A percentile compares a stretch with the other conserved stretches of the same genome.
phyloP scores from a whole-genome alignment of 1,284 basidiomycete genomes.

The Cerioporus squamosus region DNA sequence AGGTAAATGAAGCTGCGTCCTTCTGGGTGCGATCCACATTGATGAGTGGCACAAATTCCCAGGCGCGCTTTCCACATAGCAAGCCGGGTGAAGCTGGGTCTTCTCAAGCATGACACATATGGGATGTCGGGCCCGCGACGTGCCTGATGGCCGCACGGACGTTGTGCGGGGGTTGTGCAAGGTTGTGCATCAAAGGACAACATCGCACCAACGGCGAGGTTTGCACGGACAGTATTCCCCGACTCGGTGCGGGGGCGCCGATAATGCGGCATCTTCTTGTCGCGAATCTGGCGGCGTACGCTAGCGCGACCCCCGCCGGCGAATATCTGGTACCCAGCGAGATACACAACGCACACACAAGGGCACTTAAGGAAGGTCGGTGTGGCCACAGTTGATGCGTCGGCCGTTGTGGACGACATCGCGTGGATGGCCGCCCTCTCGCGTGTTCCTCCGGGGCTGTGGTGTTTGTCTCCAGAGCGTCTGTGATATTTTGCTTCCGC shows the following conservation, averaged over 20 bases:
- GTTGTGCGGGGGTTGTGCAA: background rate
- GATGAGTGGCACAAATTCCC: constrained; percentile 20
- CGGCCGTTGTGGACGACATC: background rate
- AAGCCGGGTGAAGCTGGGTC: background rate
- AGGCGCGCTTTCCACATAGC: background rate
- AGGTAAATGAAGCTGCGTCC: constrained; percentile 2
- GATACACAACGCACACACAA: constrained; percentile 11
- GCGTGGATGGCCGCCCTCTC: background rate
- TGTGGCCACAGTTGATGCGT: constrained; percentile 1
- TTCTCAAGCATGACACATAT: background rate
- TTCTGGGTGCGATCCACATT: constrained; percentile 2
- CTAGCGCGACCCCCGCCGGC: constrained; percentile 8
- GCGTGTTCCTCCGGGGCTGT: too few relatives aligned
- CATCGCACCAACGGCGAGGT: constrained; percentile 5
- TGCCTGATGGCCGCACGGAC: background rate
- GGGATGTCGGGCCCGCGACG: background rate
- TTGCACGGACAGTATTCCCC: constrained; percentile 4
- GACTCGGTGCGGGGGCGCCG: background rate
- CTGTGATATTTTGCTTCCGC: constrained; percentile 15
- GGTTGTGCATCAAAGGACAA: constrained; percentile 1
- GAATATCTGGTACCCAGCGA: constrained; percentile 11
- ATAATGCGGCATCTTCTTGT: background rate
- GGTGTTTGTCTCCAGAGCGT: background rate
- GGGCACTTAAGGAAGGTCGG: background rate
- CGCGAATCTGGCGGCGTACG: constrained; percentile 8